A percentile compares a stretch with the other conserved stretches of the same genome.
These are phyloP conservation scores for Mycena rebaudengoi DNA, from an alignment of 768 basidiomycete genomes.

Conservation along the genomic window DNA sequence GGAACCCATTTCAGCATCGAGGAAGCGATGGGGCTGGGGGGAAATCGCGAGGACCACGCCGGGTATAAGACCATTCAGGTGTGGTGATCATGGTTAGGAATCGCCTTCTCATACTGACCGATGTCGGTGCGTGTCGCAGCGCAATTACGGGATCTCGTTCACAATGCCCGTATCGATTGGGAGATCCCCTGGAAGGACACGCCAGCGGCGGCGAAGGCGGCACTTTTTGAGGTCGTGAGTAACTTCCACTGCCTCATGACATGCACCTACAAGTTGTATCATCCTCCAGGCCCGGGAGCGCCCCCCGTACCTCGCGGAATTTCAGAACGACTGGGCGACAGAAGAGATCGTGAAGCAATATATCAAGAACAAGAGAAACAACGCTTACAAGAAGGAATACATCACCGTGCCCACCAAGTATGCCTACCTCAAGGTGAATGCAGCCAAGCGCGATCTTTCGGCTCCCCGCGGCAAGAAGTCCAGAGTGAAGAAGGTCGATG, in stretches of 20 bases:
- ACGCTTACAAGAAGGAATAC: constrained; percentile 13
- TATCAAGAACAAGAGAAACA: constrained; percentile 25
- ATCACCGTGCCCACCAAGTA: constrained; percentile 23
- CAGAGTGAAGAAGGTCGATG: too few species aligned
- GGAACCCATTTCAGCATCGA: too few species aligned
- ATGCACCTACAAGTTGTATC: too few species aligned
- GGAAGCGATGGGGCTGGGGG: too few species aligned
- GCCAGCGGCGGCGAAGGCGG: constrained; percentile 1
- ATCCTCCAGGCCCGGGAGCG: neutral
- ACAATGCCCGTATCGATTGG: constrained; percentile 10
- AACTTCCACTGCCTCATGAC: neutral
- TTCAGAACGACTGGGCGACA: constrained; percentile 32
- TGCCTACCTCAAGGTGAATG: constrained; percentile 25
- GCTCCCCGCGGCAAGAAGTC: neutral
- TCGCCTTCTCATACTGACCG: too few species aligned
- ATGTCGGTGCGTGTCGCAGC: too few species aligned
- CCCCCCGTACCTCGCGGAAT: neutral
- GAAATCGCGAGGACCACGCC: too few species aligned
- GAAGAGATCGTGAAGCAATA: constrained; percentile 27
- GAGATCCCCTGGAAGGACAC: constrained; percentile 9
- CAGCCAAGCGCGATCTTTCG: constrained; percentile 13
- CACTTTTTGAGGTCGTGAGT: neutral
- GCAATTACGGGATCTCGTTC: constrained; percentile 12
- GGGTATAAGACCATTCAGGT: too few species aligned
- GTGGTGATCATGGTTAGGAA: too few species aligned